Conservation (phyloP, 805 yeast species). For the Clavispora santaluciae region DNA sequence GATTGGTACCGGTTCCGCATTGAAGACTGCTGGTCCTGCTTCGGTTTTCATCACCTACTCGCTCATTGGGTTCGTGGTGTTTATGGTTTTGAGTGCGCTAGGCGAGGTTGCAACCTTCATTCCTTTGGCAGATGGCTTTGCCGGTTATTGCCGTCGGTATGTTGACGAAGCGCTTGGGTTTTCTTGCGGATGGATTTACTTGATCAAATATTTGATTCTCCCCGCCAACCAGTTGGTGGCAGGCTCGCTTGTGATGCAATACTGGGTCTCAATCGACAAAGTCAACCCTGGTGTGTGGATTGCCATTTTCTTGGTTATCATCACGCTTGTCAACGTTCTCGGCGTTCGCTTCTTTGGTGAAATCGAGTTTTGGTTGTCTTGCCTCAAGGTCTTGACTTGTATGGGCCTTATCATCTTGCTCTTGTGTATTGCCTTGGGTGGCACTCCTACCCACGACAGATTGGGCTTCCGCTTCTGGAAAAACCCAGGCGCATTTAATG, state of each 20-base stretch:
- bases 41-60: conserved; percentile 61
- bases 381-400: conserved; percentile 60
- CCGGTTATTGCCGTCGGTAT: conserved; percentile 60
- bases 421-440: conserved; percentile 68
- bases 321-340: conserved; percentile 38
- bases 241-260: conserved; percentile 49
- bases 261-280: conserved; percentile 44
- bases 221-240: conserved; percentile 66
- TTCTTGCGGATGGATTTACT: conserved; percentile 63
- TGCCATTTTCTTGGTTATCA: conserved; percentile 38
- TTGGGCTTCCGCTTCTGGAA: conserved; percentile 69
- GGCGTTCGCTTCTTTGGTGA: conserved; percentile 50
- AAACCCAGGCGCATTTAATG: conserved; percentile 60
- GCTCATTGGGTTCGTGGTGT: conserved; percentile 67
- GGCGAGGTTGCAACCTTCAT: conserved; percentile 68
- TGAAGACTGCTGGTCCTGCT: conserved; percentile 68
- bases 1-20: conserved; percentile 70
- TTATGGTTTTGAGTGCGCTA: conserved; percentile 44
- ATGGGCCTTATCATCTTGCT: conserved; percentile 62
- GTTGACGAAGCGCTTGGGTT: conserved; percentile 65
- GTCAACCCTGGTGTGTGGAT: conserved; percentile 50
- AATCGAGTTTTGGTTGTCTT: conserved; percentile 51
- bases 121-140: conserved; percentile 63
- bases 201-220: conserved; percentile 49
- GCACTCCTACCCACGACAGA: conserved; percentile 71